These are phyloP conservation scores for Astrothelium subdiscretum DNA, from an alignment of 495 filamentous ascomycete genomes.

Conservation along the genomic window DNA sequence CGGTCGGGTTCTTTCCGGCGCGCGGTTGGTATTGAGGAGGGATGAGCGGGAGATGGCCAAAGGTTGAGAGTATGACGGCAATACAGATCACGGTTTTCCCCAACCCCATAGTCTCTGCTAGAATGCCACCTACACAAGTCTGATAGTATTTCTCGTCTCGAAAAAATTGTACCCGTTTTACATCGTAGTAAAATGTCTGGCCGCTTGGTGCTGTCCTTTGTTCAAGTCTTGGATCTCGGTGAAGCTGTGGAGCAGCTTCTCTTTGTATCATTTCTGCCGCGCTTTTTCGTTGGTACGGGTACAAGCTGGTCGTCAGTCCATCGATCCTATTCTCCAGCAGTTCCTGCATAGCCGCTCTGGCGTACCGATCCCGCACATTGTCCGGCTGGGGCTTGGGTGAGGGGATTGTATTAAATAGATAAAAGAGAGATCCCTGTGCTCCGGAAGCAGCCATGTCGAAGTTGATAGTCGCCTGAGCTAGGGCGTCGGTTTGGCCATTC, in stretches of 20 bases:
- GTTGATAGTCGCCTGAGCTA: background rate
- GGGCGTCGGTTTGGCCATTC: background rate
- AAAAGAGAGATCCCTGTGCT: constrained; percentile 56
- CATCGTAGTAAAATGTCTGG: constrained; percentile 57
- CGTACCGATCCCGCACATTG: constrained; percentile 41
- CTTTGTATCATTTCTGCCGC: constrained; percentile 79
- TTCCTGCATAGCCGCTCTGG: constrained; percentile 47
- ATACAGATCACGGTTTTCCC: constrained; percentile 89
- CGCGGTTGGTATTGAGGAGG: constrained; percentile 47
- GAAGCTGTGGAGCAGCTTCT: constrained; percentile 51
- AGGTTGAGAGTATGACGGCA: constrained; percentile 70
- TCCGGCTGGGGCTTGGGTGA: constrained; percentile 53
- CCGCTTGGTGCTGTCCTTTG: constrained; percentile 46
- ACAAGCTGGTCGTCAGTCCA: constrained; percentile 57
- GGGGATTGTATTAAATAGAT: constrained; percentile 76
- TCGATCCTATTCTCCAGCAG: constrained; percentile 43
- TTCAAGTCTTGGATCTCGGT: constrained; percentile 64
- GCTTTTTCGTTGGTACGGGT: constrained; percentile 70
- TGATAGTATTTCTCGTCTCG: constrained; percentile 60
- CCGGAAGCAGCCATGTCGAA: constrained; percentile 27
- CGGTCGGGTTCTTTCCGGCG: constrained; percentile 29
- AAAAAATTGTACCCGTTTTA: constrained; percentile 48
- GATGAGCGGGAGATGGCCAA: constrained; percentile 51
- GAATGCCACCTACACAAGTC: constrained; percentile 62
- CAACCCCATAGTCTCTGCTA: constrained; percentile 62